These are phyloP conservation scores for Schizophyllum commune DNA, from an alignment of 1,284 basidiomycete species.

Conservation along the genomic window DNA sequence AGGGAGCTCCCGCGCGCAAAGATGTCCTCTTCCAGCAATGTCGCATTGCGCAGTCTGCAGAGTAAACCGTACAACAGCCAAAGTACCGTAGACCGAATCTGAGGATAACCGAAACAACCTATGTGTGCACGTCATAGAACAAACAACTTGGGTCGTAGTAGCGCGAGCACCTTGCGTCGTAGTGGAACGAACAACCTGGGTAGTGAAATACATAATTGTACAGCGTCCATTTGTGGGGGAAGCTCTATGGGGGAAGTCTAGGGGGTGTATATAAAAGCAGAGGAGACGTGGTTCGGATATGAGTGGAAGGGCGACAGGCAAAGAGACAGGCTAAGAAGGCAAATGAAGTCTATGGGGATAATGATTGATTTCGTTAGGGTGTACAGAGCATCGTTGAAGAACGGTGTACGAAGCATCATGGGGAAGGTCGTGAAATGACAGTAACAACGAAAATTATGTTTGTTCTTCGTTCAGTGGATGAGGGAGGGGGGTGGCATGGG, in stretches of 20 bases:
- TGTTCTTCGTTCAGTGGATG: neutral
- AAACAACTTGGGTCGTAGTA: neutral
- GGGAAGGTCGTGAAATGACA: no score
- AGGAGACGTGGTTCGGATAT: no score
- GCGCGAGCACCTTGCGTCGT: no score
- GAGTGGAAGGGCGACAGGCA: neutral
- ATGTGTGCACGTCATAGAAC: no score
- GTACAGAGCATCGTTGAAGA: no score
- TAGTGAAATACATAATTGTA: neutral
- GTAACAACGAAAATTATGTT: no score
- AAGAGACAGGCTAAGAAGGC: neutral
- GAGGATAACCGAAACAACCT: neutral
- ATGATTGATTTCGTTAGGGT: no score
- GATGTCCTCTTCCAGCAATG: neutral
- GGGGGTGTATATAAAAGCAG: neutral
- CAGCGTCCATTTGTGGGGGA: neutral
- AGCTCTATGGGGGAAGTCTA: neutral
- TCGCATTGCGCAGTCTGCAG: neutral
- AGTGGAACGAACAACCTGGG: neutral
- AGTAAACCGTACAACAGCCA: neutral
- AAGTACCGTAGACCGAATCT: neutral
- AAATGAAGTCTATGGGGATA: neutral
- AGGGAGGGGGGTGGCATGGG: neutral
- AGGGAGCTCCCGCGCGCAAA: no score
- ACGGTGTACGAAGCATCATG: no score